Evolutionary conservation across 352 stramenopile species (phyloP).

Genomic region (Phytopythium mirpurense): DNA sequence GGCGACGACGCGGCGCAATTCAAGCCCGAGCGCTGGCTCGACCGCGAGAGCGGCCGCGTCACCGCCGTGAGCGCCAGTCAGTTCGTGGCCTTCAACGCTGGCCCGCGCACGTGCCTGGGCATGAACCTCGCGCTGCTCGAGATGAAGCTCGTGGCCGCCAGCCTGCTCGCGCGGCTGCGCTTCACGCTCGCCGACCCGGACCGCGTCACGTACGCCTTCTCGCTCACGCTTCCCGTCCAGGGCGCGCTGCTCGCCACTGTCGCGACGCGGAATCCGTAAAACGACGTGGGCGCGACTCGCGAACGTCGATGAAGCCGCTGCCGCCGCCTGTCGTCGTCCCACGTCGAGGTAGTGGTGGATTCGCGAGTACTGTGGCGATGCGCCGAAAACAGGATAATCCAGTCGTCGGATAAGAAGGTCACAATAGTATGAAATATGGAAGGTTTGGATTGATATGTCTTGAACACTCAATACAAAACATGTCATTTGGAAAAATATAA

Average conservation of each 20-base stretch:
- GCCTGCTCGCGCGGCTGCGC: conserved; percentile 55
- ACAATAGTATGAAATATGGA: too few species aligned
- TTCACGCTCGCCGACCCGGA: conserved; percentile 29
- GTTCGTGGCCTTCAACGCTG: conserved; percentile 70
- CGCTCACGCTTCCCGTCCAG: conserved; percentile 43
- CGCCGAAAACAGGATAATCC: too few species aligned
- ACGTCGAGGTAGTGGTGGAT: too few species aligned
- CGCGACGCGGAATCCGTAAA: conserved; percentile 8
- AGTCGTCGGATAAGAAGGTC: too few species aligned
- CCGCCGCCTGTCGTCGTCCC: too few species aligned
- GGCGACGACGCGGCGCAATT: conserved; percentile 46
- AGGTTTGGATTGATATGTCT: too few species aligned
- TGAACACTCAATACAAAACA: too few species aligned
- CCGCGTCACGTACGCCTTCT: conserved; percentile 39
- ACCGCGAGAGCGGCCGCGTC: conserved; percentile 22
- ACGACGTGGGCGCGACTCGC: too few species aligned
- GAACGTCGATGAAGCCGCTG: too few species aligned
- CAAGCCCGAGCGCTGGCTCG: conserved; percentile 65
- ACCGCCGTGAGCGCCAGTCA: conserved; percentile 12
- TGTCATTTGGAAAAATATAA: too few species aligned
- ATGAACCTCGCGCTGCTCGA: conserved; percentile 75
- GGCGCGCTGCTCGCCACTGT: conserved; percentile 33
- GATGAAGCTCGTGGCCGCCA: conserved; percentile 69
- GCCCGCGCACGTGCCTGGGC: conserved; percentile 63
- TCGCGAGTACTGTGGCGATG: too few species aligned